These are phyloP conservation scores for Carpinus viminea DNA, from an alignment of 306 rosid species.

Conservation along the genomic window DNA sequence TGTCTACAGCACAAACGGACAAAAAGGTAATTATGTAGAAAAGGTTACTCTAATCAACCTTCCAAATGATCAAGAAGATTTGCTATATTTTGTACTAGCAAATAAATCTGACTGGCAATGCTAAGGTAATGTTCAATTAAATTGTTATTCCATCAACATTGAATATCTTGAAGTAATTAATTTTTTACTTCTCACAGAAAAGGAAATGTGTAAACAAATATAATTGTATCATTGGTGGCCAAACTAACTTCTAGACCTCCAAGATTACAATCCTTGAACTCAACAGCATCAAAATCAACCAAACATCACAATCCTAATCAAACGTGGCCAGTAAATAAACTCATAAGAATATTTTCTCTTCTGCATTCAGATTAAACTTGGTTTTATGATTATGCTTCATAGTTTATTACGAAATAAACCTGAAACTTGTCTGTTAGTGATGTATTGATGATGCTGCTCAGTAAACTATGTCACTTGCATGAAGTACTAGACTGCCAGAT, in stretches of 20 bases:
- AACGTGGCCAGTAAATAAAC: not conserved
- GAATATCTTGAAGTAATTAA: not conserved
- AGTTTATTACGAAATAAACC: not conserved
- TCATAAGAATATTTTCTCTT: not conserved
- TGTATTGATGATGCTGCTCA: not conserved
- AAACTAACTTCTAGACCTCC: not conserved
- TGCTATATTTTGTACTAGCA: not conserved
- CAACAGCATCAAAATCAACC: not conserved
- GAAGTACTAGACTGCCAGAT: not conserved
- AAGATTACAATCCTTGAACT: not conserved
- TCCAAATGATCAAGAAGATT: not conserved
- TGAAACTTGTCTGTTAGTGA: not conserved
- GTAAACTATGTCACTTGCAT: not conserved
- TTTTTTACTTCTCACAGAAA: not conserved
- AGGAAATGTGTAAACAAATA: not conserved
- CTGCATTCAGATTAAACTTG: not conserved
- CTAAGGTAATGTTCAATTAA: not conserved
- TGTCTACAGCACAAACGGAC: not conserved
- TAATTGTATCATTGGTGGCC: no score
- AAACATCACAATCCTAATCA: not conserved
- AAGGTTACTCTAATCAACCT: slow-evolving; percentile 2
- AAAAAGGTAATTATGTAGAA: not conserved
- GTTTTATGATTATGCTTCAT: not conserved
- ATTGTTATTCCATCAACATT: not conserved
- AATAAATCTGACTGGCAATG: not conserved